phyloP scores from a whole-genome alignment of 805 yeast genomes.

The Starmera quercuum region DNA sequence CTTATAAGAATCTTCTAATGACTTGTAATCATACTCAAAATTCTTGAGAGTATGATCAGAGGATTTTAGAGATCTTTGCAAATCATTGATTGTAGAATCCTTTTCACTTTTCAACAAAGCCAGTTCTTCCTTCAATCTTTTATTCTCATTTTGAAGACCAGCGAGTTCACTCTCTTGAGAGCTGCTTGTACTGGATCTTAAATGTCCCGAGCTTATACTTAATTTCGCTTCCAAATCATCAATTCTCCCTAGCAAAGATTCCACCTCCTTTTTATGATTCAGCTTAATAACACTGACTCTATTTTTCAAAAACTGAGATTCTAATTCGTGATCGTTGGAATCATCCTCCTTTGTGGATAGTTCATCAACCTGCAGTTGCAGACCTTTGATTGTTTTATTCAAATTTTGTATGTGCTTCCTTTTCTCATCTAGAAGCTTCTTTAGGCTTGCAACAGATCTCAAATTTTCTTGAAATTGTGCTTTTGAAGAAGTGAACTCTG shows the following conservation, averaged over 20 bases:
- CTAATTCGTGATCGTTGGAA: constrained; percentile 7
- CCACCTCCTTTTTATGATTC: constrained; percentile 9
- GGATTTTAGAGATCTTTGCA: constrained; percentile 7
- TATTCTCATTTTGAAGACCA: constrained; percentile 10
- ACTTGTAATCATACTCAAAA: constrained; percentile 17
- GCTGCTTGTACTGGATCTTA: background rate
- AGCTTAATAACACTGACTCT: constrained; percentile 13
- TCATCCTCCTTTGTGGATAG: constrained; percentile 1
- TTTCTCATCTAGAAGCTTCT: constrained; percentile 12
- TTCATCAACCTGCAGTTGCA: constrained; percentile 11
- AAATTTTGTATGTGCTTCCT: constrained; percentile 8
- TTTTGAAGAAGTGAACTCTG: constrained; percentile 8
- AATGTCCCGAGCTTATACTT: too few species aligned
- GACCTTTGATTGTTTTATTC: constrained; percentile 6
- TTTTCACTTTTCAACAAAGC: constrained; percentile 7
- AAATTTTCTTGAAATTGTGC: constrained; percentile 10
- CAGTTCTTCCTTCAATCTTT: constrained; percentile 12
- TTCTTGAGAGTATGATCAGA: constrained; percentile 11
- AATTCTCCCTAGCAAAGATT: constrained; percentile 9
- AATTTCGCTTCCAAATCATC: constrained; percentile 5
- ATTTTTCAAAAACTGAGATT: constrained; percentile 13
- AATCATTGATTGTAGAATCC: constrained; percentile 7
- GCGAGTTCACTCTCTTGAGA: constrained; percentile 6
- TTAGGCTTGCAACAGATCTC: constrained; percentile 5
- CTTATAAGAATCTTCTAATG: constrained; percentile 16